These are phyloP conservation scores for Yarrowia sp. DNA, from an alignment of 805 yeast genomes.

Conservation along the genomic window DNA sequence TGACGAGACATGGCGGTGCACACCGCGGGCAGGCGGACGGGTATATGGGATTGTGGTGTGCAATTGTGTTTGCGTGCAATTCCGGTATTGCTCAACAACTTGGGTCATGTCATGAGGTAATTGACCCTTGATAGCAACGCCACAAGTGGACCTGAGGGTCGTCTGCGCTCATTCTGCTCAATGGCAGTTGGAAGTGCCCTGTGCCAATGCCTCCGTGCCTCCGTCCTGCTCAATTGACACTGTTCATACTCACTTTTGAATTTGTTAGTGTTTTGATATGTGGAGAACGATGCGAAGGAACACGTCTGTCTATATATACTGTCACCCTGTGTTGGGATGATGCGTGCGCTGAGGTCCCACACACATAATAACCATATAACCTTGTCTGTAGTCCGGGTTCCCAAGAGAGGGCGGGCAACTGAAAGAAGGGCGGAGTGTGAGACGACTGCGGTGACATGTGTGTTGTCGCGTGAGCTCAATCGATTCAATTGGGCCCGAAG, in stretches of 20 bases:
- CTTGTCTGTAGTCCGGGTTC: neutral
- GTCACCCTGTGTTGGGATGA: constrained; percentile 11
- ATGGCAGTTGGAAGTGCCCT: no score
- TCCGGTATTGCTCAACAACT: neutral
- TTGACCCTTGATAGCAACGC: constrained; percentile 7
- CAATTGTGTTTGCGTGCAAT: neutral
- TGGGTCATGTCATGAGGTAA: constrained; percentile 1
- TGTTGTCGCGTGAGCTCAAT: neutral
- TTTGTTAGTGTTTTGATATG: constrained; percentile 24
- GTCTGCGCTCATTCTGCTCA: no score
- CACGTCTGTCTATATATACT: constrained; percentile 36
- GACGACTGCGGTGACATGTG: neutral
- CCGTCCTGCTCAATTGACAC: neutral
- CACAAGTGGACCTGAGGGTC: neutral
- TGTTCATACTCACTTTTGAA: constrained; percentile 35
- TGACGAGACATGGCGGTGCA: no score
- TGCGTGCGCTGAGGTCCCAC: constrained; percentile 13
- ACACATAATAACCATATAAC: constrained; percentile 21
- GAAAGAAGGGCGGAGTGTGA: no score
- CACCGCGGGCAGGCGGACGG: no score
- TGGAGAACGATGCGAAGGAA: constrained; percentile 16
- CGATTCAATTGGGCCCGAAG: neutral
- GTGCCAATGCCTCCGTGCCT: neutral
- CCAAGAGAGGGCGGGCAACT: neutral
- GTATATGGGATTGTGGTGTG: no score